Percentiles rank a stretch among this genome's conserved stretches.
phyloP scores from a whole-genome alignment of 2,329 filamentous ascomycete genomes.

The Penicillium fuscoglaucum region DNA sequence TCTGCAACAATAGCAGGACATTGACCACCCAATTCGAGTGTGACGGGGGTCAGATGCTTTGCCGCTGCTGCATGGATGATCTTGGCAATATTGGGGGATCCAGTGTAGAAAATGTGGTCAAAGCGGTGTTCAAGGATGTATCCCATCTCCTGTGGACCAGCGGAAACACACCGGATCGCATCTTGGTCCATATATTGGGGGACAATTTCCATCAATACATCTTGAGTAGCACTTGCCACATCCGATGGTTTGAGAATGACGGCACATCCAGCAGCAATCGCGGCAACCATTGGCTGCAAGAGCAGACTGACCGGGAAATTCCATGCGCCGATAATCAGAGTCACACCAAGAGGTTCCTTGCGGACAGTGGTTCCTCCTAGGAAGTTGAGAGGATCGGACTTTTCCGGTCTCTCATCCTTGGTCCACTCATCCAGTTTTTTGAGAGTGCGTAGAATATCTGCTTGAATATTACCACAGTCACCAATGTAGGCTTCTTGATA shows the following conservation, averaged over 20 bases:
- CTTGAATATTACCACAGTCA: constrained; percentile 27
- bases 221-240: constrained; percentile 36
- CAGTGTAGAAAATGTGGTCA: constrained; percentile 52
- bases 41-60: constrained; percentile 47
- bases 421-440: constrained; percentile 45
- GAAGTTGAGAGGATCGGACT: constrained; percentile 31
- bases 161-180: constrained; percentile 41
- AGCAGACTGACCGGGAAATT: constrained; percentile 48
- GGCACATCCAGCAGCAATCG: constrained; percentile 47
- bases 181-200: constrained; percentile 46
- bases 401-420: constrained; percentile 34
- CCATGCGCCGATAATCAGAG: constrained; percentile 50
- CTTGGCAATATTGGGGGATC: constrained; percentile 41
- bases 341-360: constrained; percentile 48
- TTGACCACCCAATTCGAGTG: constrained; percentile 51
- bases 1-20: constrained; percentile 47
- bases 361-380: constrained; percentile 38
- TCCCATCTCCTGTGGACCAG: constrained; percentile 41
- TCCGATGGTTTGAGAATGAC: constrained; percentile 51
- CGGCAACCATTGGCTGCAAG: constrained; percentile 44
- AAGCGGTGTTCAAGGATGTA: constrained; percentile 42
- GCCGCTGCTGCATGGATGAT: constrained; percentile 46
- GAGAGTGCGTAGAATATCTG: constrained; percentile 41
- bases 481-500: constrained; percentile 18
- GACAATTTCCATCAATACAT: constrained; percentile 43